Evolutionary conservation across 495 filamentous ascomycete species (phyloP), one percentile per base, ranked within the genome.

Genomic region (Hypoxylon perforatum): DNA sequence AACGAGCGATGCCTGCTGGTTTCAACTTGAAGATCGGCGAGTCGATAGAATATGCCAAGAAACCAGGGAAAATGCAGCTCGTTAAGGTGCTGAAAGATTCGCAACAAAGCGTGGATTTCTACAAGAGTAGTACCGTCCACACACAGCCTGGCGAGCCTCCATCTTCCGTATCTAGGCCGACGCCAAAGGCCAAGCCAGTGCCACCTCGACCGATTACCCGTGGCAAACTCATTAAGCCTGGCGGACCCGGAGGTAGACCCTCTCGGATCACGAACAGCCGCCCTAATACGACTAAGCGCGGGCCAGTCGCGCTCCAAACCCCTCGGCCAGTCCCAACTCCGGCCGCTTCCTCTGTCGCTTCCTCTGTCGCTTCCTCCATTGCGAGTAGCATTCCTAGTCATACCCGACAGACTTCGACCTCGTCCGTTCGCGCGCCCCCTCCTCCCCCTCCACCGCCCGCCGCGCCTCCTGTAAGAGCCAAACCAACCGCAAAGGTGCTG

Each of bases 41-140:
- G 28, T 84, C 84, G 1, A 94, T 99, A 73, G 92, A 97, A 73
- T 99, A 95, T 76, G 93, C 94, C 71, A 99, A 98, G 86, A 99
- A 99, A 80, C 96, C 96, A 3, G 92, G 93, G 33, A 99, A 99
- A 81, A 84, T 91, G 70, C 88, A 92, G 42, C 69, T 85, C 2
- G 88, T 99, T 65, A 98, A 98, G 82, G 91, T 88, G 1, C 71
- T 97, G 61, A 97, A 96, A 77, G 96, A 99, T 72, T 79, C 84
- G 1, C 86, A 91, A 4, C 83, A 82, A 11, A 81, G 87, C n/a
- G 86, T 89, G 39, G 96, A 98, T 73, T 82, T 87, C 67, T 99
- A 99, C 82, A 99, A 99, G 84, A 96, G 92, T 66, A 88, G 91
- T 57, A 89, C 89, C 9, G 88, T 99, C 57, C 96, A 97, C 72